Evolutionary conservation across 768 basidiomycete species (phyloP).

Genomic region (Boletus rex-veris): DNA sequence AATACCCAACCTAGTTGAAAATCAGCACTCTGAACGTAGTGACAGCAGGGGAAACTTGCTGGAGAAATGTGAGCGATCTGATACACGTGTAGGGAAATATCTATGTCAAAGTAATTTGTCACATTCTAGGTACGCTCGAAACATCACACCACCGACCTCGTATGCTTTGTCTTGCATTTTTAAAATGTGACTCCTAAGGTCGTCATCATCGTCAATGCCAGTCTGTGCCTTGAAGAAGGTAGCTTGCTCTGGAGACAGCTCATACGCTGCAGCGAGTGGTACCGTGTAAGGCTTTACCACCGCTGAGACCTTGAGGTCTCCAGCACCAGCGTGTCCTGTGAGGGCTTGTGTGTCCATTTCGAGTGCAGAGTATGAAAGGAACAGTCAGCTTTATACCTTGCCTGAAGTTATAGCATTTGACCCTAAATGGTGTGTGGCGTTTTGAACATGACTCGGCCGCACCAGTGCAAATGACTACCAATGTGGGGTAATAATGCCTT

Average conservation of each 20-base stretch:
- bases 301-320: slow-evolving; percentile 8
- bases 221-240: slow-evolving; percentile 30
- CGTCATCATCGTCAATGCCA: slow-evolving; percentile 27
- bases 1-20: slow-evolving; percentile 9
- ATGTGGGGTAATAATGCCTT: no score
- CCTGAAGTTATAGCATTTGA: no score
- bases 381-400: no score
- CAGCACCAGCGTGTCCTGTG: slow-evolving; percentile 1
- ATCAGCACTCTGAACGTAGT: neutral
- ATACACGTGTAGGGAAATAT: slow-evolving; percentile 31
- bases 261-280: neutral
- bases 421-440: no score
- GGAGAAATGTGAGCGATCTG: slow-evolving; percentile 21
- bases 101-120: slow-evolving; percentile 7
- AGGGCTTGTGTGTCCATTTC: slow-evolving; percentile 1
- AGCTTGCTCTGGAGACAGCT: slow-evolving; percentile 13
- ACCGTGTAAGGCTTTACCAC: neutral
- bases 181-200: slow-evolving; percentile 30
- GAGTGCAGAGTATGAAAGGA: no score
- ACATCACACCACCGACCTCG: slow-evolving; percentile 15
- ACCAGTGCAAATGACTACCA: no score
- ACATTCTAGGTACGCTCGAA: neutral
- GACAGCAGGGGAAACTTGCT: slow-evolving; percentile 6
- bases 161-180: slow-evolving; percentile 30
- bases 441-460: no score